These are phyloP conservation scores for Cordyceps farinosa DNA, from an alignment of 2,329 filamentous ascomycete genomes.

Conservation along the genomic window DNA sequence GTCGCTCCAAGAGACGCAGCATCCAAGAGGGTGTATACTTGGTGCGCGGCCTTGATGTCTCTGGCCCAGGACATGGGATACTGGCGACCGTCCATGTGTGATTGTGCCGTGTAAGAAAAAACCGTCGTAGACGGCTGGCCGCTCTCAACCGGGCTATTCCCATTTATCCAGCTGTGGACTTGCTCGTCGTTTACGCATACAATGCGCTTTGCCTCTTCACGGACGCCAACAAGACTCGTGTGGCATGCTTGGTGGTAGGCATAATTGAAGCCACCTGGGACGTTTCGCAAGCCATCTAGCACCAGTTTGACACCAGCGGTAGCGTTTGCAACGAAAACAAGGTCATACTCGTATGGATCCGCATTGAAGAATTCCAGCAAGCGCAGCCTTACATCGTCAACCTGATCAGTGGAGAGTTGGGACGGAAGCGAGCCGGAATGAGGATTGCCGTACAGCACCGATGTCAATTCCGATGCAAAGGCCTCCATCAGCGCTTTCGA, in stretches of 20 bases:
- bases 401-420: constrained; percentile 66
- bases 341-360: constrained; percentile 74
- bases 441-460: constrained; percentile 82
- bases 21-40: constrained; percentile 70
- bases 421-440: constrained; percentile 84
- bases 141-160: constrained; percentile 31
- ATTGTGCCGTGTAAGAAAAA: constrained; percentile 87
- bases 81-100: constrained; percentile 82
- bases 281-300: constrained; percentile 68
- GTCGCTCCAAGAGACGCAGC: constrained; percentile 80
- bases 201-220: constrained; percentile 65
- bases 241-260: constrained; percentile 81
- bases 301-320: constrained; percentile 89
- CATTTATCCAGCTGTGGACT: constrained; percentile 62
- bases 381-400: constrained; percentile 71
- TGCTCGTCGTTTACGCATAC: constrained; percentile 64
- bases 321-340: constrained; percentile 89
- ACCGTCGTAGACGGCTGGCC: constrained; percentile 33
- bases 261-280: constrained; percentile 71
- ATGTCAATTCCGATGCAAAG: constrained; percentile 75
- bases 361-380: constrained; percentile 76
- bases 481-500: constrained; percentile 75
- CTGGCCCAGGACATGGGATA: constrained; percentile 68
- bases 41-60: constrained; percentile 36
- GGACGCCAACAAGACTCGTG: constrained; percentile 79